Percentiles rank a stretch among this genome's conserved stretches.
These are phyloP conservation scores for Stagonosporopsis cucurbitacearum DNA, from an alignment of 2,329 filamentous ascomycete genomes.

Conservation along the genomic window DNA sequence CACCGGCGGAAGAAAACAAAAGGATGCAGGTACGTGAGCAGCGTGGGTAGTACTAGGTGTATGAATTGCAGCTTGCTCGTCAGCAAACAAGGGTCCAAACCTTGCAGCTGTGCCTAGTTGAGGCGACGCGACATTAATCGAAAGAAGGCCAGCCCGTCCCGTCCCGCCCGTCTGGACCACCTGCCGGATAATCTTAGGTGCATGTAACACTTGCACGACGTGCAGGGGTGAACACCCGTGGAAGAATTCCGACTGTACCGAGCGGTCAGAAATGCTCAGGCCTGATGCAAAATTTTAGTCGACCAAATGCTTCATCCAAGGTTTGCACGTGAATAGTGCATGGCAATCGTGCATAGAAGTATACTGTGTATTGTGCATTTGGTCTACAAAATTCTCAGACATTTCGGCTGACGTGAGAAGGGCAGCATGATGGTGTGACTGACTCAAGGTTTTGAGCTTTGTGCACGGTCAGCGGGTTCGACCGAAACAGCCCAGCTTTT, in stretches of 20 bases:
- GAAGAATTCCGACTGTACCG: constrained; percentile 1
- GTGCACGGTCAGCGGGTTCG: constrained; percentile 11
- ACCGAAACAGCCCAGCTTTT: constrained; percentile 22
- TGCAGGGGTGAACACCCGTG: constrained; percentile 14
- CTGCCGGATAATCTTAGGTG: constrained; percentile 22
- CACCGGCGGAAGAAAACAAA: background rate
- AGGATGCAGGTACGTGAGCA: background rate
- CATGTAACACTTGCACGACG: constrained; percentile 8
- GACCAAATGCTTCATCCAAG: background rate
- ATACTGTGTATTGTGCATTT: background rate
- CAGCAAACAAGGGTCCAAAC: constrained; percentile 9
- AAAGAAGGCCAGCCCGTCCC: background rate
- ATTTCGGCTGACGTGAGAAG: background rate
- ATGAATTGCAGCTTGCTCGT: background rate
- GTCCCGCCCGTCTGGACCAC: constrained; percentile 15
- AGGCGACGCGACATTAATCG: constrained; percentile 7
- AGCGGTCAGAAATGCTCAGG: background rate
- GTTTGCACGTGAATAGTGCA: background rate
- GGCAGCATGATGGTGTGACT: background rate
- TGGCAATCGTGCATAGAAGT: background rate
- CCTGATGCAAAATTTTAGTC: background rate
- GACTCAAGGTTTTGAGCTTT: background rate
- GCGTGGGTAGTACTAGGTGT: constrained; percentile 3
- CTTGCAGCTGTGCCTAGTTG: constrained; percentile 7
- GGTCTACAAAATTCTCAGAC: background rate